Evolutionary conservation across 1,139 yeast genomes (phyloP), one percentile per base, ranked within the genome.

Genomic region (Candida sanyaensis): DNA sequence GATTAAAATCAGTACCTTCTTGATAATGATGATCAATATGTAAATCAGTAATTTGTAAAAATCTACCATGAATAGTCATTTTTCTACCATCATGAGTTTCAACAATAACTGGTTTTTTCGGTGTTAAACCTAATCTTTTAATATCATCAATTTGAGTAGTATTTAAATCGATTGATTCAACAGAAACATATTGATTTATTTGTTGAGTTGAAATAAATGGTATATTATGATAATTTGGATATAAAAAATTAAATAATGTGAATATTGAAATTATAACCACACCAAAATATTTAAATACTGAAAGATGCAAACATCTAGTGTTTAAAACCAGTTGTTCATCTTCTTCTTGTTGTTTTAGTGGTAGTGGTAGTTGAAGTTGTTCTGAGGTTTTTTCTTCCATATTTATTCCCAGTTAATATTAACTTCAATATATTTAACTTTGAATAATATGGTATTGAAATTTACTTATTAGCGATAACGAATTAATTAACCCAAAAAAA

Each of bases 1-100:
- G 64, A 2, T 70, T 79, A 4, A 76, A 64, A 11, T 77, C 65
- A 0, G 83, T 65, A 2, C 88, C 89, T 11, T 65, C 74, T 41
- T 68, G 64, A 61, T 86, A 88, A 60, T 71, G 72, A n/a, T 84
- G 85, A 63, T 89, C 96, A 0, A 96, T 96, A 58, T 89, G 96
- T 51, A 89, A 73, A 62, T 89, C 96, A 0, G 96, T 88, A 29
- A 89, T 76, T 60, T 89, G 96, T n/a, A 89, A 67, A 58, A 89
- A 89, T 48, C 93, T 66, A 0, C 96, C 96, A 57, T 84, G 86
- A 43, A 69, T 59, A 3, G 62, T 61, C 46, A 63, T 65, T 24
- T 64, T 61, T 11, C 69, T 68, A 8, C 62, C 61, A 8, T 58
- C 63, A 23, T 55, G 52, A 17, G 59, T 55, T n/a, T 52, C 51